Evolutionary conservation across 768 basidiomycete genomes (phyloP), one percentile per base, ranked within the genome.

Genomic region (Boletus reticulatus): DNA sequence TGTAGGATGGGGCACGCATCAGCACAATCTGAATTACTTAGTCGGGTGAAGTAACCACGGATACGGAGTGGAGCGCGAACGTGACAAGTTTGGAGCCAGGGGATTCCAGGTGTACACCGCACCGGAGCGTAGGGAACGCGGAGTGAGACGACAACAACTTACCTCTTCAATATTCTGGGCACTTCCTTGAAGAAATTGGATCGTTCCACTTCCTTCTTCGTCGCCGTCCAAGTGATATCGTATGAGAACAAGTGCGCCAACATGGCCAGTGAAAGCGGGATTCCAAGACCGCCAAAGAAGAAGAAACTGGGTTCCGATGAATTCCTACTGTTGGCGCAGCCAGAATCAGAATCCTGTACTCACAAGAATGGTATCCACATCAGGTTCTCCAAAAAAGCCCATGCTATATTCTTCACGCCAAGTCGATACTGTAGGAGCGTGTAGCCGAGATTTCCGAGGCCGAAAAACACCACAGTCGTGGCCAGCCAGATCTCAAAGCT

Each of bases 151-250:
- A 42, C 43, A 13, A 51, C 20, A 36, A 17, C 70, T 55, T 34
- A 70, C 68, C 68, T 61, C 65, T 86, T 84, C 71, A 85, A 75
- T 67, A 95, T 92, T 58, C 78, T 83, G 5, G 93, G 93, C 22
- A 94, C 84, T 70, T 96, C 93, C 52, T 88, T 82, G 82, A 89
- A 94, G 77, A 96, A 94, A 68, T 94, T 94, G 6, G 88, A 90
- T 46, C 83, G 79, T 71, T 94, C 87, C 39, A 94, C 90, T 71
- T 91, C 89, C 81, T 93, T 94, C 62, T 82, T 79, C 7, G 84
- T 85, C 32, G 83, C 77, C 6, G 76, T 74, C 84, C 84, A 85
- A 13, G 70, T 72, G 65, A 81, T 79, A 65, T 85, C 77, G 61
- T 82, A 85, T 36, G 81, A 81, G 65, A 83, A 79, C 19, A 84